These are phyloP conservation scores for Arachis hypogaea DNA, from an alignment of 306 rosid species.

Conservation along the genomic window DNA sequence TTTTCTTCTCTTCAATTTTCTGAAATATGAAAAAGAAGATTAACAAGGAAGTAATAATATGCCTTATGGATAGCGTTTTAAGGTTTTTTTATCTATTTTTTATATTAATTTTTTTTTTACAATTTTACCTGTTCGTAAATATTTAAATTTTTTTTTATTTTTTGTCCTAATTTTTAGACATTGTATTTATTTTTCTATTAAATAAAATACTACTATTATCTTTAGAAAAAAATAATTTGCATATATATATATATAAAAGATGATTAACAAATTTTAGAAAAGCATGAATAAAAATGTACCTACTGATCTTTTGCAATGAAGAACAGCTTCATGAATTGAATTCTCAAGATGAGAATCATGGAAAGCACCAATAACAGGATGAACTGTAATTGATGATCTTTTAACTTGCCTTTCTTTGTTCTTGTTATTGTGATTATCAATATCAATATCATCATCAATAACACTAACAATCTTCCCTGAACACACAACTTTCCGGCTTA, in stretches of 20 bases:
- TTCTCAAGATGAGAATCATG: slow-evolving; percentile 42
- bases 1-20: slow-evolving; percentile 42
- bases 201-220: no score
- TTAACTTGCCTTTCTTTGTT: slow-evolving; percentile 38
- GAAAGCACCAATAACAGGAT: slow-evolving; percentile 32
- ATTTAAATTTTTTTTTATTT: no score
- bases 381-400: slow-evolving; percentile 32
- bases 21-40: slow-evolving; percentile 30
- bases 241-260: background rate
- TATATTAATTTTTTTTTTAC: no score
- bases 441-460: slow-evolving; percentile 44
- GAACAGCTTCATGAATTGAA: slow-evolving; percentile 67
- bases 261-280: slow-evolving; percentile 8
- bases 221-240: no score
- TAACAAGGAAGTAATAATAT: no score
- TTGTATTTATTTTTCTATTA: no score
- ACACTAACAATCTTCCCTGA: slow-evolving; percentile 42
- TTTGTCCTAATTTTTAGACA: no score
- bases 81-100: no score
- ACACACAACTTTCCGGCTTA: slow-evolving; percentile 33
- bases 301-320: slow-evolving; percentile 66
- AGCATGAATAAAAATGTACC: slow-evolving; percentile 35
- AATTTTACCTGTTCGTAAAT: no score
- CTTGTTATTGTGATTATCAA: no score
- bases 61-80: no score